Base-by-base conservation (phyloP, 2,329 filamentous ascomycete genomes). In the Diaporthe capsici region DNA sequence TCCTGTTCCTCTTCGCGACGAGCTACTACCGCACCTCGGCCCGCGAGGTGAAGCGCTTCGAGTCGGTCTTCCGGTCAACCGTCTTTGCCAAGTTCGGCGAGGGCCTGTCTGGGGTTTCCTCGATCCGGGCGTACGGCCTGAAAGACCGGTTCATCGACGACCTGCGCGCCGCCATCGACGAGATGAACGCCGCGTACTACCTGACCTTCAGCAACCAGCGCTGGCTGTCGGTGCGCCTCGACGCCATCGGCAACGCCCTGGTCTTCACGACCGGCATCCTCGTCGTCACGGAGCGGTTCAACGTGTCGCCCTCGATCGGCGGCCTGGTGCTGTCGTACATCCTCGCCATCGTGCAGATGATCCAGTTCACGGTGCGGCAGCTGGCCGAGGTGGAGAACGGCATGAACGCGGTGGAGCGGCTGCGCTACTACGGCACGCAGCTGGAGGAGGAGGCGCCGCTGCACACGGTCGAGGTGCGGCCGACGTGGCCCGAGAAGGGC, bases 361-460 rank as follows among this genome's bases (percentile, higher is more conserved):
- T 98, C 78, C 96, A 98, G 82, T 98, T 98, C 84, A 96, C 95
- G 0, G 95, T 98, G 25, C 92, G 97, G 25, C 96, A 98, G 84
- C 89, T 98, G 10, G 96, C 96, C 37, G 96, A 98, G 84, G 95
- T 98, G 12, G 96, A 98, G 84, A 98, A 98, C 85, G 95, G 96
- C 82, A 98, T 98, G 96, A 98, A 98, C 83, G 93, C 96, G 0
- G 97, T 97, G 0, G 96, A 98, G 85, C 93, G 97, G 68, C 88
- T 98, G 47, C 92, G 95, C 82, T 95, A 98, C 86, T 98, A 98
- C 82, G 96, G 95, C 73, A 95, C 91, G 0, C 85, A 94, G 79
- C 90, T 99, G 6, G 95, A 98, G 78, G 94, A 98, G 82, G 97
- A 98, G 84, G 95, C 96, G 0, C 95, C 96, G 0, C 88, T 96